phyloP scores from a whole-genome alignment of 108 stramenopile species.

The Conticribra weissflogii region DNA sequence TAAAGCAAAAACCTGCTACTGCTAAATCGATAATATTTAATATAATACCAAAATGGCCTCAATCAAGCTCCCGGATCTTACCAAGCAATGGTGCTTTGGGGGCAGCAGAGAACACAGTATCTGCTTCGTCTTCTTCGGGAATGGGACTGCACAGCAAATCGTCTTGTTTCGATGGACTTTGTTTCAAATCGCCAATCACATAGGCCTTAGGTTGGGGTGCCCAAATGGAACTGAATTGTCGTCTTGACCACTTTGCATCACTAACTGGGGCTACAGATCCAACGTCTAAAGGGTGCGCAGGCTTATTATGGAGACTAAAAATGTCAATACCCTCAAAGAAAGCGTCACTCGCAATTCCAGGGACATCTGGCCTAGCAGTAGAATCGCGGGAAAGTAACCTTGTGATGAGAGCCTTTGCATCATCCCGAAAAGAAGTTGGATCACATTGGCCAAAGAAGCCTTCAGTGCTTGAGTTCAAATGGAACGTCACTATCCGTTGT shows the following conservation, averaged over 20 bases:
- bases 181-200: conserved; percentile 35
- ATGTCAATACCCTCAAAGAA: conserved; percentile 75
- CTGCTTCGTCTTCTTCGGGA: conserved; percentile 64
- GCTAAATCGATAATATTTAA: too few species aligned
- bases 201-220: conserved; percentile 85
- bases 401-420: conserved; percentile 59
- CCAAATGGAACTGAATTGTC: conserved; percentile 90
- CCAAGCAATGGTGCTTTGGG: conserved; percentile 29
- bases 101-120: conserved; percentile 12
- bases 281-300: conserved; percentile 64
- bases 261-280: conserved; percentile 65
- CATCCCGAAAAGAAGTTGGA: conserved; percentile 30
- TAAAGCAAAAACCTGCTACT: too few species aligned
- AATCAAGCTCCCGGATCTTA: conserved; percentile 36
- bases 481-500: conserved; percentile 86
- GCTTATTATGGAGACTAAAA: conserved; percentile 57
- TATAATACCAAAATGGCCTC: too few species aligned
- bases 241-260: conserved; percentile 83
- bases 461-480: conserved; percentile 27
- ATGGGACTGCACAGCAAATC: conserved; percentile 24
- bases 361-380: conserved; percentile 61
- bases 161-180: neutral
- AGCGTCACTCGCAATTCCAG: conserved; percentile 46
- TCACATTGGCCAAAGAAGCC: conserved; percentile 60
- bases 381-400: conserved; percentile 50